phyloP scores from a whole-genome alignment of 2,329 filamentous ascomycete species.

The Pezicula neosporulosa region DNA sequence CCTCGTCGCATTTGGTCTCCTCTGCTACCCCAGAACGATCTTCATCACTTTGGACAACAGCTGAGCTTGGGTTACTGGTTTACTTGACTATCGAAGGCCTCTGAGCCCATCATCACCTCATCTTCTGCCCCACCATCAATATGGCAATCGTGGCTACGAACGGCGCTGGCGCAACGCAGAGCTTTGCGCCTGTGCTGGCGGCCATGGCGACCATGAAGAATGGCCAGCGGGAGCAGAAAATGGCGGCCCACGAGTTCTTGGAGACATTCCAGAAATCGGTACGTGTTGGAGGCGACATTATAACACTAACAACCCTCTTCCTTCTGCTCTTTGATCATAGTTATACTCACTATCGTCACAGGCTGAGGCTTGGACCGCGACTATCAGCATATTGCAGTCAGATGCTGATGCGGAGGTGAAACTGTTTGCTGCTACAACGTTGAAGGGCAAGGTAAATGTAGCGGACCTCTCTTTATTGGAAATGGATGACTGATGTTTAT shows the following conservation, averaged over 20 bases:
- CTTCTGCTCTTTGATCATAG: constrained; percentile 5
- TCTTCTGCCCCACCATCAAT: constrained; percentile 24
- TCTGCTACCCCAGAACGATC: neutral
- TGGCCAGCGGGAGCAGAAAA: constrained; percentile 77
- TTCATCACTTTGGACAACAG: neutral
- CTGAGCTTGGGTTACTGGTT: neutral
- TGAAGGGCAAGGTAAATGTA: constrained; percentile 87
- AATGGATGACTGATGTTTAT: constrained; percentile 17
- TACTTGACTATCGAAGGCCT: neutral
- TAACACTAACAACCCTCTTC: constrained; percentile 7
- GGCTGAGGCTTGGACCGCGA: constrained; percentile 88
- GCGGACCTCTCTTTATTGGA: neutral
- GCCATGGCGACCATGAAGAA: constrained; percentile 91
- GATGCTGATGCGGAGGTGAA: constrained; percentile 79
- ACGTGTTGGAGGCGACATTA: constrained; percentile 33
- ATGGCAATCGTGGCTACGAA: constrained; percentile 40
- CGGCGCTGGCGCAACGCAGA: constrained; percentile 59
- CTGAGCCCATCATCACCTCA: neutral
- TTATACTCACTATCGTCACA: constrained; percentile 34
- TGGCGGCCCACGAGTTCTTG: constrained; percentile 85
- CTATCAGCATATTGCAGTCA: constrained; percentile 82
- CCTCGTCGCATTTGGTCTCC: neutral
- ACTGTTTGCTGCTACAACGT: constrained; percentile 91
- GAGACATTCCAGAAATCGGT: constrained; percentile 98
- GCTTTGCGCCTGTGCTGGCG: constrained; percentile 80